Percentiles rank a stretch among this genome's conserved stretches.
Evolutionary conservation across 1,284 basidiomycete species (phyloP).

Genomic region (Trichosporon ovoides): DNA sequence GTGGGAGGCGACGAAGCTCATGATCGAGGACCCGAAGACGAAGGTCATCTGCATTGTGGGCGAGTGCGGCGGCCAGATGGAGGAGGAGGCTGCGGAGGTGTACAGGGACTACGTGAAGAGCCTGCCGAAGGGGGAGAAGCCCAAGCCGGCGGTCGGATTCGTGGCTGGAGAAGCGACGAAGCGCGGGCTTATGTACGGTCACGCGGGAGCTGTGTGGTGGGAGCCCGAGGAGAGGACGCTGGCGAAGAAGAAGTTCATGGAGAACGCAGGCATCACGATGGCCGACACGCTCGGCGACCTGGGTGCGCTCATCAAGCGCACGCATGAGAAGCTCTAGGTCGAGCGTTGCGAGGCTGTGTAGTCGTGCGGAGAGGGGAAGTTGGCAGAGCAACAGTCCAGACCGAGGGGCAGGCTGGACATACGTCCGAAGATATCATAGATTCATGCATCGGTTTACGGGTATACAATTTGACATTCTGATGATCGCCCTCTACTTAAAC

Average conservation of each 20-base stretch:
- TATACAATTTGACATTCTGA: no score
- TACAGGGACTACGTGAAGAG: constrained; percentile 68
- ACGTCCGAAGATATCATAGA: no score
- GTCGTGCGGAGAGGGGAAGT: not conserved
- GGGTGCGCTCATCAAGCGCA: constrained; percentile 17
- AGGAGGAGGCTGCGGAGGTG: constrained; percentile 94
- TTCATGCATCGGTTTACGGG: constrained; percentile 1
- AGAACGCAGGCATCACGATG: constrained; percentile 18
- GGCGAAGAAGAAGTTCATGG: constrained; percentile 16
- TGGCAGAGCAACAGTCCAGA: no score
- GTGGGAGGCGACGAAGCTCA: constrained; percentile 84
- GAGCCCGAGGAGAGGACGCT: constrained; percentile 16
- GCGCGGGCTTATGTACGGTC: constrained; percentile 90
- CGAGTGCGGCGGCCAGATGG: constrained; percentile 86
- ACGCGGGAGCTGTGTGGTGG: constrained; percentile 54
- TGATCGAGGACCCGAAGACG: constrained; percentile 75
- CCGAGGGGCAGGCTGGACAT: no score
- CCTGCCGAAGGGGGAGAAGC: constrained; percentile 47
- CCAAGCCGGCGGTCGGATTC: constrained; percentile 91
- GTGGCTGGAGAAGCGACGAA: constrained; percentile 92
- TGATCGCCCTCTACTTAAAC: no score
- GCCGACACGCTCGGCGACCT: constrained; percentile 20
- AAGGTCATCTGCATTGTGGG: constrained; percentile 91
- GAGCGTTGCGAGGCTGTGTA: no score
- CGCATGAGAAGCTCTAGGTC: constrained; percentile 12